Conservation (phyloP, 2,329 filamentous ascomycete genomes). For the Fusarium verrucosum region DNA sequence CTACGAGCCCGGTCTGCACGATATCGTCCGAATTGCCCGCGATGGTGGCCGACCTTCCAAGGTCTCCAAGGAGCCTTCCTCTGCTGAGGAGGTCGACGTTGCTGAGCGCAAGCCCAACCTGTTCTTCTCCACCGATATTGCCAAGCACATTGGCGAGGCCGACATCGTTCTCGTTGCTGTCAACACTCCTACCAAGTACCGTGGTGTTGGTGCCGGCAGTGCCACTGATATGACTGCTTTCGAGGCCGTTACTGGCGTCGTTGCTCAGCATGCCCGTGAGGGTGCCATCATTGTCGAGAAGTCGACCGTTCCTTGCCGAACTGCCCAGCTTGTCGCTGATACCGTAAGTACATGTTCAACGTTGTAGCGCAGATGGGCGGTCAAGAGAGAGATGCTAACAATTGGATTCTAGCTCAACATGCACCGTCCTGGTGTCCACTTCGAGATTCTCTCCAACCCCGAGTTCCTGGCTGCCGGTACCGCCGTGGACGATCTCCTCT, state of each 20-base stretch:
- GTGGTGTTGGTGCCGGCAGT: conserved; percentile 73
- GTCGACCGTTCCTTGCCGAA: conserved; percentile 80
- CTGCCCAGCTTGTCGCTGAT: conserved; percentile 73
- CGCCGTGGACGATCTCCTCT: conserved; percentile 74
- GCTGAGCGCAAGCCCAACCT: conserved; percentile 69
- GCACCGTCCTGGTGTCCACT: conserved; percentile 70
- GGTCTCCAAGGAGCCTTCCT: conserved; percentile 53
- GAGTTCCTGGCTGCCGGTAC: conserved; percentile 84
- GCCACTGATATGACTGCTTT: conserved; percentile 78
- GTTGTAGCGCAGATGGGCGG: not conserved
- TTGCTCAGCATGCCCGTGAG: conserved; percentile 71
- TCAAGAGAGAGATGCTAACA: not conserved
- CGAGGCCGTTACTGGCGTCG: conserved; percentile 73
- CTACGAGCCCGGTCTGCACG: conserved; percentile 75
- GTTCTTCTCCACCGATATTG: conserved; percentile 76
- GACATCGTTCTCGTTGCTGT: conserved; percentile 80
- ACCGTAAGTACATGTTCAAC: conserved; percentile 60
- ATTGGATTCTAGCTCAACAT: conserved; percentile 57
- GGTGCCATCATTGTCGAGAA: conserved; percentile 84
- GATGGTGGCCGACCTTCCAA: conserved; percentile 62
- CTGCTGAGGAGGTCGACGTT: conserved; percentile 48
- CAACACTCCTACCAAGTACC: conserved; percentile 80
- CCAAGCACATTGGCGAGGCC: conserved; percentile 68
- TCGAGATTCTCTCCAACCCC: conserved; percentile 82
- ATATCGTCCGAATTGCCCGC: conserved; percentile 72